Base-by-base conservation (phyloP, 148 eudicot genomes). In the Silene uniflora region DNA sequence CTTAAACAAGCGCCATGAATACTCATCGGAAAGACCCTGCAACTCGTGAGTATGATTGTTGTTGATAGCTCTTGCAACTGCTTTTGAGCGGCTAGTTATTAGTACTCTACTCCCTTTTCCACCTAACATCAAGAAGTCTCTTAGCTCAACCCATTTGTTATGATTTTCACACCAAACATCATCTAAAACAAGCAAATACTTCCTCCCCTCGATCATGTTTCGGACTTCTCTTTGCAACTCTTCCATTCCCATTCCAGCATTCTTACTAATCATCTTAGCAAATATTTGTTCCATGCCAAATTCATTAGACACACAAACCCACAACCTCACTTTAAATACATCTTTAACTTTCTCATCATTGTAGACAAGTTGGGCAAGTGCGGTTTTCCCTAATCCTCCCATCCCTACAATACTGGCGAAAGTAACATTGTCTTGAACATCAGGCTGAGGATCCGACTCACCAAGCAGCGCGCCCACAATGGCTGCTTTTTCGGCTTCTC, bases 301-400 rank as follows among this genome's bases (percentile, higher is more conserved):
- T 1, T 65, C 70, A 6, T 74, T 77, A 0, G 78, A 74, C 3
- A 79, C 78, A 62, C 82, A 79, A 19, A 69, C 78, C 82, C 77
- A 79, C 42, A 68, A 6, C n/a, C 19, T 68, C 54, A 68, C 9
- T 6, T 68, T 54, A 49, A 79, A 79, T 22, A 54, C 29, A 2
- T 21, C 62, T 18, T 18, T 27, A 66, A 79, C 21, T 66, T 29
- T 25, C 9, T 25, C 21, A 74, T 68, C 74, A 29, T 79, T 69
- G 22, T 54, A 79, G 7, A 74, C 71, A 17, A 59, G 42, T 61
- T 74, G 74, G 17, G 82, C 82, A 42, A 79, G 72, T n/a, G 82
- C 56, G n/a, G 82, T 79, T 69, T 79, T 74, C 23, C 79, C 79
- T 42, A 76, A 18, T 18, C 79, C 79, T 52, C 79, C 79, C 3